phyloP scores from a whole-genome alignment of 257 asterid genomes.

The Knoxia roxburghii region DNA sequence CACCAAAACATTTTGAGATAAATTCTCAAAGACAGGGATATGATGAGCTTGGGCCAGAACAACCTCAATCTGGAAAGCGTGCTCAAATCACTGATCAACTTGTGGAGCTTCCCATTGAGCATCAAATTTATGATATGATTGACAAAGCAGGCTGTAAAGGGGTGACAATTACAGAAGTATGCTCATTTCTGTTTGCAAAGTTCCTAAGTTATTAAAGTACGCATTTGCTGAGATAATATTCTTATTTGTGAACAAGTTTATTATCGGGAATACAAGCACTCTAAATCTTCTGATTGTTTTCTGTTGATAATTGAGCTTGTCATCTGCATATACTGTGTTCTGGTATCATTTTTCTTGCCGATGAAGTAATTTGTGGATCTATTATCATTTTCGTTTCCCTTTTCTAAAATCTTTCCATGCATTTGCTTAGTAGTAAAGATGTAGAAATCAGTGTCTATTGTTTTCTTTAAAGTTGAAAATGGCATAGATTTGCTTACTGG shows the following conservation, averaged over 20 bases:
- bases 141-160: constrained; percentile 82
- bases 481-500: too few species aligned
- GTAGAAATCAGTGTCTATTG: background rate
- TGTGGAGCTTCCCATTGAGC: constrained; percentile 80
- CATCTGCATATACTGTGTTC: background rate
- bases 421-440: background rate
- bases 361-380: background rate
- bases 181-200: constrained; percentile 19
- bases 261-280: background rate
- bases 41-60: constrained; percentile 41
- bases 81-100: constrained; percentile 71
- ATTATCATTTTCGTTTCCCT: background rate
- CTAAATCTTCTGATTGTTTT: background rate
- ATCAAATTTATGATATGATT: constrained; percentile 80
- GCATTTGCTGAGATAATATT: background rate
- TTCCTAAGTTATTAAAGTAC: background rate
- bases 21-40: constrained; percentile 40
- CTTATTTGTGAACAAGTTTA: too few species aligned
- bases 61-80: constrained; percentile 46
- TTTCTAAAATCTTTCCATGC: background rate
- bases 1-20: constrained; percentile 62
- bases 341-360: background rate
- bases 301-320: background rate
- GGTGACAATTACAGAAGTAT: constrained; percentile 63
- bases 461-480: background rate